Conservation (phyloP, 2,329 filamentous ascomycete species). For the Trichoderma atroviride region DNA sequence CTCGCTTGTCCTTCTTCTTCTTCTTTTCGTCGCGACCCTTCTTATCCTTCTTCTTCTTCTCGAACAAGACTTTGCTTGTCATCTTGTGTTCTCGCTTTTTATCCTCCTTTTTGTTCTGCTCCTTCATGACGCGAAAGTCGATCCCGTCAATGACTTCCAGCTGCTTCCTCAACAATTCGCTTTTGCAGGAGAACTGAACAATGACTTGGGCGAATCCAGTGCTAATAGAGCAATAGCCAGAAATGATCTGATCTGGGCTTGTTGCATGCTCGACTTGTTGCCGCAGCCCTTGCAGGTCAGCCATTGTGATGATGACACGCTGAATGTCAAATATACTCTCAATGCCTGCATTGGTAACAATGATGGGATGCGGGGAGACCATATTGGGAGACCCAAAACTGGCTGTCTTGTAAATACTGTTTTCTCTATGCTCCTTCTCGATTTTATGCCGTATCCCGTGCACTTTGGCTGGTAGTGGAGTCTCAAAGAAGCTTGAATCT, state of each 20-base stretch:
- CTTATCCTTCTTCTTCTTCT: constrained; percentile 10
- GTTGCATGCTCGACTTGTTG: constrained; percentile 21
- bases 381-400: neutral
- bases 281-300: constrained; percentile 11
- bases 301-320: constrained; percentile 26
- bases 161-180: constrained; percentile 8
- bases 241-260: constrained; percentile 21
- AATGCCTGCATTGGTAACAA: constrained; percentile 27
- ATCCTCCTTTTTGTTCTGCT: constrained; percentile 2
- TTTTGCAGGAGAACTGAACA: constrained; percentile 22
- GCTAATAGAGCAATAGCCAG: constrained; percentile 27
- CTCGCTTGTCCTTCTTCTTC: constrained; percentile 6
- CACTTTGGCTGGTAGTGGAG: neutral
- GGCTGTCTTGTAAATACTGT: neutral
- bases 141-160: constrained; percentile 20
- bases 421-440: neutral
- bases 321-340: constrained; percentile 28
- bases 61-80: neutral
- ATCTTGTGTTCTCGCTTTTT: constrained; percentile 9
- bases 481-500: neutral
- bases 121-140: constrained; percentile 13
- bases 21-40: constrained; percentile 1
- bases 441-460: neutral
- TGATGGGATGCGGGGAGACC: constrained; percentile 26
- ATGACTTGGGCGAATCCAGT: constrained; percentile 19